Evolutionary conservation across 495 filamentous ascomycete species (phyloP), one percentile per base, ranked within the genome.

Genomic region (Podospora pseudopauciseta): DNA sequence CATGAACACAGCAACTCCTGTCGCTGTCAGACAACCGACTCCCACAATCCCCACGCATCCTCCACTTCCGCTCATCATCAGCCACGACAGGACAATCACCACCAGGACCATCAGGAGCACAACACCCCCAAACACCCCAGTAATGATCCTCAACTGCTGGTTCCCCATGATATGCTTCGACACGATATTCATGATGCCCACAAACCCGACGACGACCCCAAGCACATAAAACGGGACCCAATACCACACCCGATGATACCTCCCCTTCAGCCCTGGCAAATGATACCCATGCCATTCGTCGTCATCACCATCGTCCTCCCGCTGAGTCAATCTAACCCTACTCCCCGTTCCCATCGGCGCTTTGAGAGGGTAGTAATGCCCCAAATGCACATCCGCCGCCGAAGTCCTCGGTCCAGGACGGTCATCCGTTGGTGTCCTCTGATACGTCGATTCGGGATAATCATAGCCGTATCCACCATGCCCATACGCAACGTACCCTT

Each of bases 101-200:
- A 30, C 56, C 27, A 73, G 15, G 20, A 69, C 63, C 15, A 75
- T 27, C n/a, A 60, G 5, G 2, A 56, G 56, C 5, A 66, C 67
- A 1, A 74, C 59, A 16, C 67, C 65, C 19, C 70, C 73, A 57
- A 73, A 71, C 26, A 71, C 73, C 15, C 67, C 58, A 16, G 70
- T 72, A 16, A 77, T 68, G 49, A 64, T 70, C 32, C 64, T 56
- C 34, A 74, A 53, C 19, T 70, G 67, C 15, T 64, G 18, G 60
- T 69, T 70, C 16, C 53, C 55, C 18, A 9, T 44, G 11, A 76
- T 71, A 49, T 72, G 61, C 19, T 67, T 63, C 0, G 28, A 7
- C 2, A 71, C 66, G 5, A 71, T n/a, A 39, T 71, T 71, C 69
- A 71, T 63, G 19, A 69, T 61, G 16, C 71, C 71, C 9, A 72